Conservation (phyloP, 768 basidiomycete genomes). For the Mycena alexandri region DNA sequence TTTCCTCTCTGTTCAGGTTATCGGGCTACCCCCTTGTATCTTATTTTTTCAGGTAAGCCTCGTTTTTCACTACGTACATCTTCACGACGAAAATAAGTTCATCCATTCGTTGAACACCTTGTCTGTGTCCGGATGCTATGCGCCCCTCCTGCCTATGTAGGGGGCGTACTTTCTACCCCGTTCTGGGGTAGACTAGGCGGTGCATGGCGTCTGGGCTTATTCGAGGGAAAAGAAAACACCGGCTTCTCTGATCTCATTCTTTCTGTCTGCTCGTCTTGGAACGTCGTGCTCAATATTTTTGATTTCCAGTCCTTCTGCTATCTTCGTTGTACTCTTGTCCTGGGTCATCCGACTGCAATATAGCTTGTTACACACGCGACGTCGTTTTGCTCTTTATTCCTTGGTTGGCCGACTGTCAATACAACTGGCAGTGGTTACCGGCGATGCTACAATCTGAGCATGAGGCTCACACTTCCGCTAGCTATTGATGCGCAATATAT, state of each 20-base stretch:
- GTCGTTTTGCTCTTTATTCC: no score
- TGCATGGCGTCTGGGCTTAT: slow-evolving; percentile 2
- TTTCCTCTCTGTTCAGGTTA: slow-evolving; percentile 17
- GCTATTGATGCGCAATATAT: no score
- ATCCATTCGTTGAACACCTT: slow-evolving; percentile 85
- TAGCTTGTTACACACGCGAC: no score
- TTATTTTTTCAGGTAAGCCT: neutral
- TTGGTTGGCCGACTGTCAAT: no score
- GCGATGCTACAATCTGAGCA: no score
- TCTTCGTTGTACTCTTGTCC: neutral
- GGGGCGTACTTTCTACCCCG: slow-evolving; percentile 57
- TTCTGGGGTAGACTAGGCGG: slow-evolving; percentile 57
- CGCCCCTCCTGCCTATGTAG: slow-evolving; percentile 51
- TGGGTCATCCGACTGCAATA: no score
- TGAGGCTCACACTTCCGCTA: no score
- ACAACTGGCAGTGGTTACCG: no score
- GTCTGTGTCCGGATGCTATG: slow-evolving; percentile 47
- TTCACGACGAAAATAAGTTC: slow-evolving; percentile 81
- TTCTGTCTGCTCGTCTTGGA: neutral
- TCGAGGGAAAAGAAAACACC: slow-evolving; percentile 36
- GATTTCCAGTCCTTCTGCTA: neutral
- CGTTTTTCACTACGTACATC: slow-evolving; percentile 5
- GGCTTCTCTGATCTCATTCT: slow-evolving; percentile 36
- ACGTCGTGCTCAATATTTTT: neutral
- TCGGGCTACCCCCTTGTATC: slow-evolving; percentile 7